Base-by-base conservation (phyloP, 2,329 filamentous ascomycete genomes). In the Penicillium sclerotigenum region DNA sequence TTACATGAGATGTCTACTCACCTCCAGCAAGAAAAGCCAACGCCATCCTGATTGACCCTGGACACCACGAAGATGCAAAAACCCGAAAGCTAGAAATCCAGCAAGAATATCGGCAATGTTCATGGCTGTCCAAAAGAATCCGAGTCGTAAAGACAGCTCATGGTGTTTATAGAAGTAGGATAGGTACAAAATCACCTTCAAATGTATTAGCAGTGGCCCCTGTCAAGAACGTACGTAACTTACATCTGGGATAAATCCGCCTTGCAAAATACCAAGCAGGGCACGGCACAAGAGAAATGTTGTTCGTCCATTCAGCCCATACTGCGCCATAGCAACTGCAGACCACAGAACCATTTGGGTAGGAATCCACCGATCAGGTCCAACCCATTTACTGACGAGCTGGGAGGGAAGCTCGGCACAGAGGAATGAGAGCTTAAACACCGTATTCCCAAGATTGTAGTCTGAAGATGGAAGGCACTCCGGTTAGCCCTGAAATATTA, bases 151-250 rank as follows among this genome's bases (percentile, higher is more conserved):
- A 0, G 87, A 85, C 0, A 90, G 76, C 68, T 90, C 87, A 46
- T 79, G 78, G 1, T 81, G 80, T 47, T 83, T 90, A 73, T 90
- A 90, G 66, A 86, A 91, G 68, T 90, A 90, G 5, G 82, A 85
- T 5, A 90, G 76, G 69, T 86, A 90, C 0, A 75, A 59, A 22
- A 76, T 64, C 26, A 60, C 52, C 58, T 60, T 16, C 5, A 2
- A 16, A 3, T n/a, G 1, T 38, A 31, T 54, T 18, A 48, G 24
- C 6, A 10, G 2, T 29, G 28, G 11, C 26, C 5, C 4, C 13
- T 24, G 9, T 13, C 5, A 9, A n/a, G 16, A 22, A 26, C 16
- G 6, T 28, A 22, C 9, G 20, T 1, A 4, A 47, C 43, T 22
- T 54, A 83, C 82, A 62, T 85, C 83, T 0, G 83, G 82, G 52